A percentile compares a stretch with the other conserved stretches of the same genome.
Conservation (phyloP, 139 green algal species). For the Pleodorina starrii region DNA sequence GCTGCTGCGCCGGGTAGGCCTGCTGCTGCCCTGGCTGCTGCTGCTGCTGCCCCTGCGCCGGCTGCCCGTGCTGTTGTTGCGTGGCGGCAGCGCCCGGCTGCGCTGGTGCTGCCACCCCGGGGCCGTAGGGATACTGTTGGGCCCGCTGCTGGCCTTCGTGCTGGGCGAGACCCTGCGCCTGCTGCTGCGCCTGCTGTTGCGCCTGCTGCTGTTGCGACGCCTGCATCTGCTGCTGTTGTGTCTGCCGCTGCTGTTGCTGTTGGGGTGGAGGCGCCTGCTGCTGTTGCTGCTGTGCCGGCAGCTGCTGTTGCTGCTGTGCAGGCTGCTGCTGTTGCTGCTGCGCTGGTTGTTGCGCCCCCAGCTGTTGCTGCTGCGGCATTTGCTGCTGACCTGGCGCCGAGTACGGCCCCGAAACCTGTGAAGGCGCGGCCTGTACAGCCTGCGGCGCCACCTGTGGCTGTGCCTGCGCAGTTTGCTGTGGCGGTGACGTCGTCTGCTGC, state of each 20-base stretch:
- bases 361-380: background rate
- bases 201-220: background rate
- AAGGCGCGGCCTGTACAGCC: background rate
- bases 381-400: background rate
- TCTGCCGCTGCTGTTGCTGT: background rate
- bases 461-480: background rate
- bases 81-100: background rate
- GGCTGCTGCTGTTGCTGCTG: background rate
- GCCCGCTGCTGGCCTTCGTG: background rate
- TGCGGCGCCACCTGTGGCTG: background rate
- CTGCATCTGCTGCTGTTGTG: background rate
- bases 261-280: background rate
- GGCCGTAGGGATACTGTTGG: background rate
- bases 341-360: too few relatives aligned
- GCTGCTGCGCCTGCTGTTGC: background rate
- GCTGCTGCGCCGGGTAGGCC: background rate
- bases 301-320: background rate
- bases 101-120: too few relatives aligned
- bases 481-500: background rate
- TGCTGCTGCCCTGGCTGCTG: background rate
- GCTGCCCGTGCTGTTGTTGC: background rate
- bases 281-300: constrained; percentile 1
- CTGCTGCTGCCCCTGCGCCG: background rate
- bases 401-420: background rate
- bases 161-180: background rate